Base-by-base conservation (phyloP, 2,329 filamentous ascomycete species). In the Xylariaceae sp. region DNA sequence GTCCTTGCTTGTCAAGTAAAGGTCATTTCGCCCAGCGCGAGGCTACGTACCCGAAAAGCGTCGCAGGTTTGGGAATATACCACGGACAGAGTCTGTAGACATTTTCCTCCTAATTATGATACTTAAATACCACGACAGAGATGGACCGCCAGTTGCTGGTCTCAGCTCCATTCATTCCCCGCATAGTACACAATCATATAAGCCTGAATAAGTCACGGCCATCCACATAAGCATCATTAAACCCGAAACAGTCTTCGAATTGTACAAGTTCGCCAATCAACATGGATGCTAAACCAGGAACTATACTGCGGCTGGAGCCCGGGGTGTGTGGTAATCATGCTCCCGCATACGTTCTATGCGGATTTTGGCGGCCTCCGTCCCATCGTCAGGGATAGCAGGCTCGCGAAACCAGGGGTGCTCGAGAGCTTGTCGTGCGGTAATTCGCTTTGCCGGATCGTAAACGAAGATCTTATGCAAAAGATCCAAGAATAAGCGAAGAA, bases 371-470 rank as follows among this genome's bases (percentile, higher is more conserved):
- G 81, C 81, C 59, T 85, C 81, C 7, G 80, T 84, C 29, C 81
- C 81, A 54, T 85, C 81, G 50, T 85, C 81, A 24, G 78, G 76
- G 24, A 74, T 69, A 2, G 79, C 74, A 38, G 72, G 66, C 55
- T 85, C 81, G 53, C 76, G 78, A 62, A 85, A 85, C 81, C 81
- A 85, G 3, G 78, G 76, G 48, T 85, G 81, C 41, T 81, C 74
- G 33, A 85, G 64, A 2, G 81, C 81, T 53, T 83, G 68, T 49
- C 83, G 80, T 17, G 81, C 81, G 3, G 79, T 83, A 48, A 85
- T 85, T 34, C 81, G 77, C 42, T 79, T 74, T 4, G 68, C 64
- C 9, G 81, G 80, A 44, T 85, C 81, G 57, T 85, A 85, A 24
- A 84, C 74, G 51, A 85, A 85, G 37, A 85, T 85, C 60, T 76